Evolutionary conservation across 495 filamentous ascomycete genomes (phyloP), one percentile per base, ranked within the genome.

Genomic region (Cercophora scortea): DNA sequence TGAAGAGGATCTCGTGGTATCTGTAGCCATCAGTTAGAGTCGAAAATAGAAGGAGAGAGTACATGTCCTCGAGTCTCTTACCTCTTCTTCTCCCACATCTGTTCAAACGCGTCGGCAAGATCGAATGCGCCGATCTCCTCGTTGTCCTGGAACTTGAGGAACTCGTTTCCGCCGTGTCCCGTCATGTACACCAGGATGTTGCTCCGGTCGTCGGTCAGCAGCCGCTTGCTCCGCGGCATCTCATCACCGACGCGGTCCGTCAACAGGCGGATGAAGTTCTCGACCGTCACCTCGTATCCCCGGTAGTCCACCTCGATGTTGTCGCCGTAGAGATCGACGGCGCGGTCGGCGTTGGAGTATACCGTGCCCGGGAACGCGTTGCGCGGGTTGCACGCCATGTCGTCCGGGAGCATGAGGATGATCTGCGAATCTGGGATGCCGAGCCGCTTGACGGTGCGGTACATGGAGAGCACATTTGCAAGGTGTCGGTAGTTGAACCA

Each of bases 401-500:
- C 93, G 72, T 98, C 93, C 19, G 94, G 93, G 11, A 98, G 84
- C 93, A 98, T 97, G 52, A 98, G 84, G 67, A 98, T 96, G 69
- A 98, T 98, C 64, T 98, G 94, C 16, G 90, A 96, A 69, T 98
- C 93, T 44, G 93, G 93, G 59, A 98, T 98, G 46, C 93, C 93
- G 40, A 98, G 84, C 16, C 93, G 88, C 74, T 98, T 98, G 50
- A 98, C 93, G 59, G 94, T 97, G 60, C 93, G 89, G 75, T 98
- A 98, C 47, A 98, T 81, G 47, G 93, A 96, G 47, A 98, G 84
- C 47, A 95, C 91, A 76, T 98, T 98, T 63, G 94, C 92, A 38
- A 98, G 83, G 64, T 98, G 93, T 41, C 93, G 88, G 73, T 98
- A 98, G 73, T 98, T 98, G 82, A 98, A 98, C 93, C 93, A 98